phyloP scores from a whole-genome alignment of 306 rosid species.

The Morella rubra region DNA sequence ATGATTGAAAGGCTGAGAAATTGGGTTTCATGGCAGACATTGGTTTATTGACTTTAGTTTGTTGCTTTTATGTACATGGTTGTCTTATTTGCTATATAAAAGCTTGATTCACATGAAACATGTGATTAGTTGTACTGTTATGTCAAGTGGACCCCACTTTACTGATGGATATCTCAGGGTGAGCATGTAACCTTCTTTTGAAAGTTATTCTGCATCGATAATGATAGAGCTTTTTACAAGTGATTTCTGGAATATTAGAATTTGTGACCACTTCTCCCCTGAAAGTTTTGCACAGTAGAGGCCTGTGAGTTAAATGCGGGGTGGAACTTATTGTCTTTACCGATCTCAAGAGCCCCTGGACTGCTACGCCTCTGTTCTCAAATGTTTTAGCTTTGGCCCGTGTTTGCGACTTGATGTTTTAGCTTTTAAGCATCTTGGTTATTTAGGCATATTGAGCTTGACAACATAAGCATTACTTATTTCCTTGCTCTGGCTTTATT shows the following conservation, averaged over 20 bases:
- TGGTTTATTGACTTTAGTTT: neutral
- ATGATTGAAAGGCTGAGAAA: neutral
- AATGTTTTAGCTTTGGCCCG: neutral
- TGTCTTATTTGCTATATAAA: neutral
- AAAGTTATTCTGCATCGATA: neutral
- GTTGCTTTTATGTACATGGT: neutral
- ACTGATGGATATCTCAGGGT: neutral
- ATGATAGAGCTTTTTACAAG: neutral
- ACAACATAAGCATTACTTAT: neutral
- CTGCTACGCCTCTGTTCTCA: neutral
- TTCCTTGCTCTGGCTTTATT: neutral
- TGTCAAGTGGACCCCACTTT: neutral
- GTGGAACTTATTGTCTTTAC: neutral
- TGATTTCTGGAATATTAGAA: neutral
- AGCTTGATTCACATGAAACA: neutral
- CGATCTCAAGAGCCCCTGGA: neutral
- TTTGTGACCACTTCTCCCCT: neutral
- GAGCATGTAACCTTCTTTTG: neutral
- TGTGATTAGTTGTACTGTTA: neutral
- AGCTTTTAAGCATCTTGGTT: neutral
- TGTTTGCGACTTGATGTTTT: neutral
- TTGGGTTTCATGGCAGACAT: neutral
- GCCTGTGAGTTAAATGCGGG: neutral
- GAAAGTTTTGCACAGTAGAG: neutral
- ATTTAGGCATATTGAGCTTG: neutral